phyloP scores from a whole-genome alignment of 2,329 filamentous ascomycete genomes.

The Scedosporium minutisporum region DNA sequence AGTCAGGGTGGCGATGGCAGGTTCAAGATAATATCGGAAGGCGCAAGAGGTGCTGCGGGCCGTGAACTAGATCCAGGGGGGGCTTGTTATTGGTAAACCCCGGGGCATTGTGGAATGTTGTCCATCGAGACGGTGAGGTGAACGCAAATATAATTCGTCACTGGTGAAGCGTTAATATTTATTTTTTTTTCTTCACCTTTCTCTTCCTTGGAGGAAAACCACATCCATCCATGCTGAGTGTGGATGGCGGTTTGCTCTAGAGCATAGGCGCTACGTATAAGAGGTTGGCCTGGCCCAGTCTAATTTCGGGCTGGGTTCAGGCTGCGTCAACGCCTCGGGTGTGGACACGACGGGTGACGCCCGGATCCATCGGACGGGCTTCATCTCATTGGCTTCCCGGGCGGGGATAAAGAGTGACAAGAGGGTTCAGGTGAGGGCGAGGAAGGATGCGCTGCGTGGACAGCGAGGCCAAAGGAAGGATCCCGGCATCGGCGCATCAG shows the following conservation, averaged over 20 bases:
- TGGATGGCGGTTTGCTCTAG: not conserved
- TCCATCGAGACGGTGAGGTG: not conserved
- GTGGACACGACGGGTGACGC: too few relatives aligned
- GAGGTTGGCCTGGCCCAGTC: too few relatives aligned
- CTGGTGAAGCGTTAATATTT: not conserved
- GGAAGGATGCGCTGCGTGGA: too few relatives aligned
- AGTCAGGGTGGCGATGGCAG: not conserved
- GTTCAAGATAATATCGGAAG: not conserved
- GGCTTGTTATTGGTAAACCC: not conserved
- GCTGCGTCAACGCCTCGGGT: too few relatives aligned
- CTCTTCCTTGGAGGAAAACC: conserved; percentile 5
- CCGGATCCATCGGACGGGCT: too few relatives aligned
- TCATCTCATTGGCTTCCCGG: too few relatives aligned
- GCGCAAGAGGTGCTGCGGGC: not conserved
- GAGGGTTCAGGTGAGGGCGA: too few relatives aligned
- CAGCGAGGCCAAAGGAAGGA: not conserved
- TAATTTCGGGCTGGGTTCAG: too few relatives aligned
- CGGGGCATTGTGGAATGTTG: not conserved
- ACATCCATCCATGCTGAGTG: not conserved
- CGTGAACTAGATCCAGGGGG: not conserved
- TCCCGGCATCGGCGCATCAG: not conserved
- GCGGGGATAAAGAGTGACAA: too few relatives aligned
- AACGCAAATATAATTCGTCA: not conserved
- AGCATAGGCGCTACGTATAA: too few relatives aligned
- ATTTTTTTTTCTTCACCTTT: conserved; percentile 4